phyloP scores from a whole-genome alignment of 2,329 filamentous ascomycete species.

The Aureobasidium melanogenum region DNA sequence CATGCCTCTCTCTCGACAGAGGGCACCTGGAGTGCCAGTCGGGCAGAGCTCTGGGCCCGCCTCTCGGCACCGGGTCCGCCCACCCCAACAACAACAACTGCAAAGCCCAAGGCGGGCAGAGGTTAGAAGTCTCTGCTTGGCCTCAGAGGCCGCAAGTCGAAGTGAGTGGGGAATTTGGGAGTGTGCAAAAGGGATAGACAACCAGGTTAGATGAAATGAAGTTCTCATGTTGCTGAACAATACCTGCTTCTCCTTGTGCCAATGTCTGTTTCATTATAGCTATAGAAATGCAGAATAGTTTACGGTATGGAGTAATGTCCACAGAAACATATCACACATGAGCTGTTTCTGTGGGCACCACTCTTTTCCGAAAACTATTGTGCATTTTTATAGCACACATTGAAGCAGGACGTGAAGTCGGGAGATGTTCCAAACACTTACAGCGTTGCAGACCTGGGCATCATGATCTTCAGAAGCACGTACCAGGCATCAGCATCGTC shows the following conservation, averaged over 20 bases:
- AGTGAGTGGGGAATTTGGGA: neutral
- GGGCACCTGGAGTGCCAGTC: neutral
- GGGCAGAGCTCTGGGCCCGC: neutral
- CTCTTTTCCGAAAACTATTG: neutral
- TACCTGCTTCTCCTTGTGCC: neutral
- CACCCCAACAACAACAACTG: neutral
- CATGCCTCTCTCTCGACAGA: neutral
- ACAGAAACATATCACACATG: neutral
- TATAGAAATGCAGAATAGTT: neutral
- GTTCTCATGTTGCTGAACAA: neutral
- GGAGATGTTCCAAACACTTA: neutral
- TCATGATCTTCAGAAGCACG: neutral
- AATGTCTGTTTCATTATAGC: neutral
- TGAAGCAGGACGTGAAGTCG: neutral
- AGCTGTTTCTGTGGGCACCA: neutral
- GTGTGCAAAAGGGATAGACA: neutral
- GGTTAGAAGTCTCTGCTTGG: neutral
- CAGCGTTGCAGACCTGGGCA: neutral
- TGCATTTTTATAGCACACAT: neutral
- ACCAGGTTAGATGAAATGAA: neutral
- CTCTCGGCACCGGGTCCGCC: neutral
- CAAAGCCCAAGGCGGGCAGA: neutral
- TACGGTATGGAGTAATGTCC: neutral
- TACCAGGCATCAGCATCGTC: neutral
- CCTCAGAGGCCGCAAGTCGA: neutral